These are phyloP conservation scores for Neofusicoccum sp. DNA, from an alignment of 2,329 filamentous ascomycete species.

Conservation along the genomic window DNA sequence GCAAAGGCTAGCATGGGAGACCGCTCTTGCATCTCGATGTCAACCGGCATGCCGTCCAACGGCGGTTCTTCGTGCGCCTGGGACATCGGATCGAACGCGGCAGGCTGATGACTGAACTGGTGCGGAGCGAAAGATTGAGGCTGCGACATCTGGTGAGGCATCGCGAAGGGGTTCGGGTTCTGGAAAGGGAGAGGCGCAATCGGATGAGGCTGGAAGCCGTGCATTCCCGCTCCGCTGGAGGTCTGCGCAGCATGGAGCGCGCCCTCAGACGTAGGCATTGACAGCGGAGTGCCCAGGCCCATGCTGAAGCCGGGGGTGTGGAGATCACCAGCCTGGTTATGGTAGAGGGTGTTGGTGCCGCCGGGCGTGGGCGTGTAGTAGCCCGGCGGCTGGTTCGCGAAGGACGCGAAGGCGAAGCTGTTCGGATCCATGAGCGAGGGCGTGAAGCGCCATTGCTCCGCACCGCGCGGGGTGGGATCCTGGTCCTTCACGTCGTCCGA, in stretches of 20 bases:
- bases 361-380: constrained; percentile 90
- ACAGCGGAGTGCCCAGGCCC: constrained; percentile 78
- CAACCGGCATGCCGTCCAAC: constrained; percentile 58
- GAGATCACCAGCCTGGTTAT: constrained; percentile 81
- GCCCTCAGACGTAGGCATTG: constrained; percentile 72
- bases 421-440: constrained; percentile 86
- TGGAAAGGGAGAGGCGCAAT: constrained; percentile 52
- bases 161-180: constrained; percentile 70
- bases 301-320: constrained; percentile 79
- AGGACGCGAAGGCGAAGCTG: constrained; percentile 76
- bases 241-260: constrained; percentile 62
- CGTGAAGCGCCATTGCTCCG: constrained; percentile 85
- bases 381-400: constrained; percentile 76
- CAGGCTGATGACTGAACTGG: constrained; percentile 78
- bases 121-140: constrained; percentile 70
- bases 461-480: constrained; percentile 79
- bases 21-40: constrained; percentile 63
- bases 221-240: constrained; percentile 55
- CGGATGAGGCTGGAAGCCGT: constrained; percentile 62
- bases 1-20: constrained; percentile 63
- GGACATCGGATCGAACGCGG: constrained; percentile 78
- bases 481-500: constrained; percentile 67
- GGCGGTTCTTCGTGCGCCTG: constrained; percentile 67
- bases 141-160: constrained; percentile 48
- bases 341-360: constrained; percentile 77